These are phyloP conservation scores for Diaporthe citrichinensis DNA, from an alignment of 2,329 filamentous ascomycete genomes.

Conservation along the genomic window DNA sequence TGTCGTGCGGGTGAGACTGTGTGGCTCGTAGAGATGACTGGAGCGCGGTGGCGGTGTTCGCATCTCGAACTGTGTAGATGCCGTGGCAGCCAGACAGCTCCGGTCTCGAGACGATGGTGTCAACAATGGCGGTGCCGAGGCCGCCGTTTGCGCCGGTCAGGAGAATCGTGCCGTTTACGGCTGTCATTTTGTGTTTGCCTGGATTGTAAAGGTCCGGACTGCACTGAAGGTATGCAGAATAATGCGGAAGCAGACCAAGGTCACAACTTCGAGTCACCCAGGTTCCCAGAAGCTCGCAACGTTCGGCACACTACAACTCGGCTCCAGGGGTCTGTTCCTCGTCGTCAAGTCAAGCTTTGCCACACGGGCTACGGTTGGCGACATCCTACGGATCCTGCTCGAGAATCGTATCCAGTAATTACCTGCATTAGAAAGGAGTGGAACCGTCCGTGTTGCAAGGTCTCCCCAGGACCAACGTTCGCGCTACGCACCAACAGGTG, in stretches of 20 bases:
- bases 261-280: too few relatives aligned
- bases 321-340: too few relatives aligned
- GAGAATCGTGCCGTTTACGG: conserved; percentile 49
- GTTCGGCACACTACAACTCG: too few relatives aligned
- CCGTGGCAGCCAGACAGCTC: conserved; percentile 52
- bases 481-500: too few relatives aligned
- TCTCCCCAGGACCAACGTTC: too few relatives aligned
- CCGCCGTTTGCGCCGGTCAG: conserved; percentile 57
- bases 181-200: background rate
- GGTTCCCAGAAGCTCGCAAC: too few relatives aligned
- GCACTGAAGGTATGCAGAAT: background rate
- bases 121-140: conserved; percentile 54
- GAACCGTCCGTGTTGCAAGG: too few relatives aligned
- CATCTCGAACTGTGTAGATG: conserved; percentile 54
- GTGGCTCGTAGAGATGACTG: conserved; percentile 45
- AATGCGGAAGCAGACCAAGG: background rate
- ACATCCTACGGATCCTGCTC: too few relatives aligned
- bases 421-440: too few relatives aligned
- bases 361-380: too few relatives aligned
- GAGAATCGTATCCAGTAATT: too few relatives aligned
- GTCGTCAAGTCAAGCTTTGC: too few relatives aligned
- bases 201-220: background rate
- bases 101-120: conserved; percentile 48
- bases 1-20: conserved; percentile 49
- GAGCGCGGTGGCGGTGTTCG: conserved; percentile 49